Percentiles rank a stretch among this genome's conserved stretches.
Evolutionary conservation across 495 filamentous ascomycete species (phyloP).

Genomic region (Eremomyces bilateralis): DNA sequence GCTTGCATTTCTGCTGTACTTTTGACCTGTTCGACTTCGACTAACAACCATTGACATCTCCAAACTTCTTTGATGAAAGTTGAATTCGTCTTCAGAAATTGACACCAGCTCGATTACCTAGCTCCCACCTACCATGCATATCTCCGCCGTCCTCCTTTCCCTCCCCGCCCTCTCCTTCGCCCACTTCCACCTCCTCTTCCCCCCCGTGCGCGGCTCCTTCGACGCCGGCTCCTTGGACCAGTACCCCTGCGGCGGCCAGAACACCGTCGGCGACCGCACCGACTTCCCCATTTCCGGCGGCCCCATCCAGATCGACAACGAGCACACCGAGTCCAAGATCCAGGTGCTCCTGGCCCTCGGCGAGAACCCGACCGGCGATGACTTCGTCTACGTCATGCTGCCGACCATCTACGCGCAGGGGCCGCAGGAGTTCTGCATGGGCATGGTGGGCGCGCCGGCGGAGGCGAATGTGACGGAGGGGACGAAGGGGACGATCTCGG

Average conservation of each 20-base stretch:
- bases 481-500: constrained; percentile 41
- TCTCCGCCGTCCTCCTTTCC: too few species aligned
- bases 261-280: constrained; percentile 28
- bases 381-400: constrained; percentile 33
- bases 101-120: too few species aligned
- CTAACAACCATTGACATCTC: too few species aligned
- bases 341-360: constrained; percentile 35
- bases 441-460: constrained; percentile 18
- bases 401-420: constrained; percentile 28
- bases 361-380: constrained; percentile 22
- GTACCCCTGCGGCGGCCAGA: constrained; percentile 37
- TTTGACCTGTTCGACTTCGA: too few species aligned
- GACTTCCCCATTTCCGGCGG: constrained; percentile 26
- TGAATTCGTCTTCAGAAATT: too few species aligned
- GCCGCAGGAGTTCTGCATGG: constrained; percentile 34
- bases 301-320: constrained; percentile 30
- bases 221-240: constrained; percentile 25
- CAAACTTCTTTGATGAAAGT: too few species aligned
- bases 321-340: constrained; percentile 31
- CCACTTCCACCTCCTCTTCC: constrained; percentile 39
- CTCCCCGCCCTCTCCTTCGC: constrained; percentile 24
- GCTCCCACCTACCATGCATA: too few species aligned
- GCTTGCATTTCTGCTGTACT: too few species aligned
- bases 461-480: constrained; percentile 24
- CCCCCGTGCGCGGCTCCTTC: constrained; percentile 31